phyloP scores from a whole-genome alignment of 2,329 filamentous ascomycete genomes.

The Penicillium sp. region DNA sequence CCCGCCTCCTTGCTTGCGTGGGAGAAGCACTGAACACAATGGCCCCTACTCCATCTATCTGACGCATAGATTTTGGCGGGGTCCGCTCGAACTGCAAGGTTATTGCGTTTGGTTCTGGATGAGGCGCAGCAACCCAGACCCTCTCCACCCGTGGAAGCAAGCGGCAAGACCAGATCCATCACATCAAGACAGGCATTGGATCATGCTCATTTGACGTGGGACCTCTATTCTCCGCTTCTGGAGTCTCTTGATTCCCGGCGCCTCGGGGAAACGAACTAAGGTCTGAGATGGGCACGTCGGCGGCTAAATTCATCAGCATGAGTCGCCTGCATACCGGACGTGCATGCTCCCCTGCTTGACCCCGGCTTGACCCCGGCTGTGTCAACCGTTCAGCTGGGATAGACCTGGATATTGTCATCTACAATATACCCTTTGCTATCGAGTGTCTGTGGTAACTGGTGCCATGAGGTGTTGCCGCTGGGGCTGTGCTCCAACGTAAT shows the following conservation, averaged over 20 bases:
- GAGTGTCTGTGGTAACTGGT: too few relatives aligned
- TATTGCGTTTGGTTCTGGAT: conserved; percentile 13
- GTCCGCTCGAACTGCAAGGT: not conserved
- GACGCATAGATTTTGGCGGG: conserved; percentile 7
- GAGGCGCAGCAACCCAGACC: conserved; percentile 14
- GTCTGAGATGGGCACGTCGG: not conserved
- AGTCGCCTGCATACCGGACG: not conserved
- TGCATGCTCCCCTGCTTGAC: too few relatives aligned
- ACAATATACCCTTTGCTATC: too few relatives aligned
- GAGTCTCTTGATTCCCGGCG: conserved; percentile 3
- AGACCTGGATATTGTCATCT: too few relatives aligned
- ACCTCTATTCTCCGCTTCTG: not conserved
- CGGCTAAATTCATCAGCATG: not conserved
- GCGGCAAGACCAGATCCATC: conserved; percentile 12
- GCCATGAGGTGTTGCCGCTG: too few relatives aligned
- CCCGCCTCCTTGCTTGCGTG: conserved; percentile 1
- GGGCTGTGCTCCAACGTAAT: not conserved
- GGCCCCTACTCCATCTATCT: too few relatives aligned
- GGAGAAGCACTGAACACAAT: too few relatives aligned
- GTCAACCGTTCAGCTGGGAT: not conserved
- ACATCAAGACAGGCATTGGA: conserved; percentile 9
- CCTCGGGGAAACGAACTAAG: conserved; percentile 1
- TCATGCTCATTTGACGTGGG: not conserved
- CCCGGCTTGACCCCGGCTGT: not conserved
- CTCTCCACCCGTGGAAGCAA: conserved; percentile 1